These are phyloP conservation scores for Exobasidium cylindrosporum DNA, from an alignment of 1,284 basidiomycete species.

Conservation along the genomic window DNA sequence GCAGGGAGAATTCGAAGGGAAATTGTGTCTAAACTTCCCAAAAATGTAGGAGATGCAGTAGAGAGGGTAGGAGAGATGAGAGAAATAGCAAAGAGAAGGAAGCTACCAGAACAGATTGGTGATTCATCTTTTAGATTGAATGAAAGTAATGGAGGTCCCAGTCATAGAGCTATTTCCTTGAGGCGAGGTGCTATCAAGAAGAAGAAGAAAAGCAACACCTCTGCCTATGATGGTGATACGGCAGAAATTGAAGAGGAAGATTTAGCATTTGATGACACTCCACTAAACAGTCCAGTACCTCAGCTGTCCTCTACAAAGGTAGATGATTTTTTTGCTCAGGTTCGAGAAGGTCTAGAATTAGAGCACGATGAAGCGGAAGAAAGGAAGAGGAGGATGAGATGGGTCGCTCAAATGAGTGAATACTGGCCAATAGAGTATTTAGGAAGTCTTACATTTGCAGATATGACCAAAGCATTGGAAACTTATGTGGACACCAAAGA, in stretches of 20 bases:
- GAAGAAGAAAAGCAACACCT: background rate
- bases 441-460: constrained; percentile 66
- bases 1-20: constrained; percentile 77
- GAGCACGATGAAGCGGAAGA: constrained; percentile 22
- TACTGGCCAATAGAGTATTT: constrained; percentile 84
- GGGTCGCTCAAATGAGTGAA: constrained; percentile 60
- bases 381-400: constrained; percentile 54
- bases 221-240: constrained; percentile 2
- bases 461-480: constrained; percentile 63
- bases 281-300: constrained; percentile 75
- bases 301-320: constrained; percentile 55
- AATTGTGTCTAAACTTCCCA: constrained; percentile 72
- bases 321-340: background rate
- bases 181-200: constrained; percentile 9
- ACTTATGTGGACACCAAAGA: constrained; percentile 5
- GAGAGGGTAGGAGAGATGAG: constrained; percentile 72
- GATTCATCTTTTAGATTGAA: background rate
- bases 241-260: constrained; percentile 43
- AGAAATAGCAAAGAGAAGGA: constrained; percentile 61
- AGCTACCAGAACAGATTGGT: background rate
- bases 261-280: constrained; percentile 37
- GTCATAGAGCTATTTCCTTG: background rate
- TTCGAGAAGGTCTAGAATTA: background rate
- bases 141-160: background rate
- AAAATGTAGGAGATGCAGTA: constrained; percentile 74